Conservation (phyloP, 2,329 filamentous ascomycete genomes). For the Metarhizium humberi region DNA sequence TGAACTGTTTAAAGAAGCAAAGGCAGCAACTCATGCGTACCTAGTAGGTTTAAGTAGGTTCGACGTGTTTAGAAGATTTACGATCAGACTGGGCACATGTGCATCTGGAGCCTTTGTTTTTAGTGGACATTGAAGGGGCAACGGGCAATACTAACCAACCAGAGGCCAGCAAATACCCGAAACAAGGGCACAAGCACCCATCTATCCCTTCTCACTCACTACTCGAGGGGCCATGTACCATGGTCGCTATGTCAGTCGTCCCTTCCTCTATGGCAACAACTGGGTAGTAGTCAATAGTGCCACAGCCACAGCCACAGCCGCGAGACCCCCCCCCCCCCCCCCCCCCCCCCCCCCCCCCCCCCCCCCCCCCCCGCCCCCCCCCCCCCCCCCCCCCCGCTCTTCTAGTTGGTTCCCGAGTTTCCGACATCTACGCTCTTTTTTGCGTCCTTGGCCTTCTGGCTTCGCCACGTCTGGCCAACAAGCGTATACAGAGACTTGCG, state of each 20-base stretch:
- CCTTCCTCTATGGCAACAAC: neutral
- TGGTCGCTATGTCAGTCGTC: neutral
- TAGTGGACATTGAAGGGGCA: slow-evolving; percentile 1
- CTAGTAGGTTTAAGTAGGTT: too few relatives aligned
- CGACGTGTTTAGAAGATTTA: neutral
- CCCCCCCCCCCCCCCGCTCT: neutral
- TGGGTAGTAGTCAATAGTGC: too few relatives aligned
- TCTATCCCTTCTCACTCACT: too few relatives aligned
- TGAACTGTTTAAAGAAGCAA: too few relatives aligned
- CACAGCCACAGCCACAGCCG: too few relatives aligned
- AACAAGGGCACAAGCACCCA: neutral
- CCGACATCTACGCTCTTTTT: neutral
- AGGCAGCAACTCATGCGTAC: too few relatives aligned
- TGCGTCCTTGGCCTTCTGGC: neutral
- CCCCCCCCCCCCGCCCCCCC: too few relatives aligned
- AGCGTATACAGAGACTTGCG: neutral
- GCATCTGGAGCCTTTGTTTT: neutral
- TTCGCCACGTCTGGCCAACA: neutral
- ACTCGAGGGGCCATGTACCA: neutral
- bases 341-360: too few relatives aligned
- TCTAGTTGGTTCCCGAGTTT: neutral
- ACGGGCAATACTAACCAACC: slow-evolving; percentile 2
- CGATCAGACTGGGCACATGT: too few relatives aligned
- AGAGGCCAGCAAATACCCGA: neutral
- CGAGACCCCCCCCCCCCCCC: too few relatives aligned